Evolutionary conservation across 2,329 filamentous ascomycete genomes (phyloP).

Genomic region (Calycina herbarum): DNA sequence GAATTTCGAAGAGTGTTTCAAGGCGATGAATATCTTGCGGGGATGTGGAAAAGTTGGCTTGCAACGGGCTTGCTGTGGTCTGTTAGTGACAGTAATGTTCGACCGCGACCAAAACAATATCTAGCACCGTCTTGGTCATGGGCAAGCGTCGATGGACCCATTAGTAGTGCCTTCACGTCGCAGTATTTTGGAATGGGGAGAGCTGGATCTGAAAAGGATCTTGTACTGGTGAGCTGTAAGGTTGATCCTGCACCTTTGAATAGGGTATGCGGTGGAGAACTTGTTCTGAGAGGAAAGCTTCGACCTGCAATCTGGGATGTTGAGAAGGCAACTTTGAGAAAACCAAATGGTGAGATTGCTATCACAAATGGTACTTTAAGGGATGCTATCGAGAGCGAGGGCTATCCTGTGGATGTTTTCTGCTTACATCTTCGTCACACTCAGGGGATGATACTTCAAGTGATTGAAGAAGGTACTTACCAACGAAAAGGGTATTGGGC

Average conservation of each 20-base stretch:
- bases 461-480: neutral
- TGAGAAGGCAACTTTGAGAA: neutral
- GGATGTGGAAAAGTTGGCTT: conserved; percentile 5
- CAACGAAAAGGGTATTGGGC: neutral
- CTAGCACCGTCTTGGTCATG: conserved; percentile 6
- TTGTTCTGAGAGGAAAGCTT: neutral
- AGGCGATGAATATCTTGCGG: conserved; percentile 3
- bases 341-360: neutral
- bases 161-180: neutral
- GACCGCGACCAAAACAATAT: neutral
- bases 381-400: neutral
- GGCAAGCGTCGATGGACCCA: neutral
- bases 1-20: neutral
- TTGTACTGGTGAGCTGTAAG: neutral
- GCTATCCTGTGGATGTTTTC: neutral
- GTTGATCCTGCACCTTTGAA: neutral
- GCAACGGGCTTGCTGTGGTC: neutral
- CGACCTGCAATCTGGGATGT: neutral
- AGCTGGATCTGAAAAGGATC: neutral
- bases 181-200: neutral
- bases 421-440: neutral
- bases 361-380: neutral
- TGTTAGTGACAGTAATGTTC: neutral
- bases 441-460: neutral
- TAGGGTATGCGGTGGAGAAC: neutral